Evolutionary conservation across 345 rosid genomes (phyloP).

Genomic region (Angophora floribunda): DNA sequence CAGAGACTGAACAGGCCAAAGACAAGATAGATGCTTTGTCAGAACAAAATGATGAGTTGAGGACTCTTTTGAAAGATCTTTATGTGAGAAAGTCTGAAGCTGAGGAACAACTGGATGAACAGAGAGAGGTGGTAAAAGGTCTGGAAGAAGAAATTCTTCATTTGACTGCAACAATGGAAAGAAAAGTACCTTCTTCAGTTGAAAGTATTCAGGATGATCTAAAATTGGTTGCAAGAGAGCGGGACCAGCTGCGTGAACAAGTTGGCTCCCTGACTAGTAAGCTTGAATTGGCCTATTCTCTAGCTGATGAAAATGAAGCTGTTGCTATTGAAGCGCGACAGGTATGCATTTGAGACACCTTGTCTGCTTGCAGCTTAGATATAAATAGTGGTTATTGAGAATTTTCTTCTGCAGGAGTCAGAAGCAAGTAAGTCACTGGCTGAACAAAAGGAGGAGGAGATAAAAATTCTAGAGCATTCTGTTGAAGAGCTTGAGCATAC

Average conservation of each 20-base stretch:
- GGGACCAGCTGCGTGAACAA: slow-evolving; percentile 54
- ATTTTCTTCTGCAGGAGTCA: slow-evolving; percentile 40
- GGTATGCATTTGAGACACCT: slow-evolving; percentile 20
- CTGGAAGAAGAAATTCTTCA: slow-evolving; percentile 76
- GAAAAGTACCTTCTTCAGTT: slow-evolving; percentile 29
- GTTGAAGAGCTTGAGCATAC: slow-evolving; percentile 88
- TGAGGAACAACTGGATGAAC: slow-evolving; percentile 67
- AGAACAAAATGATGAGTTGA: slow-evolving; percentile 66
- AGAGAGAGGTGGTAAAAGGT: slow-evolving; percentile 52
- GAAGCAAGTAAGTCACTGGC: slow-evolving; percentile 69
- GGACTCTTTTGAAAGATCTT: slow-evolving; percentile 51
- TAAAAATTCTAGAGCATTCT: slow-evolving; percentile 74
- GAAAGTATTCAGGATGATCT: slow-evolving; percentile 46
- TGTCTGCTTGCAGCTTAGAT: not conserved
- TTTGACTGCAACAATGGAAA: slow-evolving; percentile 42
- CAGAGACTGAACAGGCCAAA: slow-evolving; percentile 49
- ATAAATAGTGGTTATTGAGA: not conserved
- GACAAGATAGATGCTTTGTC: slow-evolving; percentile 40
- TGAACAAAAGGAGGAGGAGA: slow-evolving; percentile 90
- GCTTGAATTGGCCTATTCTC: slow-evolving; percentile 56
- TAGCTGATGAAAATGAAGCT: slow-evolving; percentile 91
- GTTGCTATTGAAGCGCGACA: slow-evolving; percentile 71
- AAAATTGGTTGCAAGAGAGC: slow-evolving; percentile 29
- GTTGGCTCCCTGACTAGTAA: slow-evolving; percentile 47
- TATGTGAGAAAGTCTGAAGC: slow-evolving; percentile 50